Base-by-base conservation (phyloP, 441 rosid genomes). In the Pelargonium australe region DNA sequence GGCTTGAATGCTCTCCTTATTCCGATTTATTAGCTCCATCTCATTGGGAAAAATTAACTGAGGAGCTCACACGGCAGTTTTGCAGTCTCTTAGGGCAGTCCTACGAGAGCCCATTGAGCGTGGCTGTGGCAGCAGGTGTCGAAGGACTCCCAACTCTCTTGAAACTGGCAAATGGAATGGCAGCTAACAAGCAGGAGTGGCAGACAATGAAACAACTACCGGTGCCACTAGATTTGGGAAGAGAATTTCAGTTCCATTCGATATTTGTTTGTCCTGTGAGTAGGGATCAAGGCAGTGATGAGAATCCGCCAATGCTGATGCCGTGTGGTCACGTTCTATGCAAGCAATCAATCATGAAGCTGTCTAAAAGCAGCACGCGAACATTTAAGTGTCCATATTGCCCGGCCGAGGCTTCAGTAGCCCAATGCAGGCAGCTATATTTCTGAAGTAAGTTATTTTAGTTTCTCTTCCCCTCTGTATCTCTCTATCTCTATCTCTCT, bases 271-370 rank as follows among this genome's bases (percentile, higher is more conserved):
- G 92, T 68, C 88, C 92, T 0, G 85, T 87, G 23, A 84, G 84
- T 5, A 87, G 82, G 84, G 90, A 87, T 63, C 80, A 82, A 73
- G 82, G 89, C 20, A 80, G 80, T 1, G 81, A 84, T 6, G 88
- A 83, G 0, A 87, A 87, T 68, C 92, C 90, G 0, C 86, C 89
- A 3, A 84, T 79, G 87, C 66, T 85, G 84, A 76, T 85, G 83
- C 57, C 83, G 2, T 85, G 92, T 10, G 81, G 84, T 19, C 92
- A 87, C 53, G 92, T 85, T 20, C 83, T 85, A 49, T 82, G 87
- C 83, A 80, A 78, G 77, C 77, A 85, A 68, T 80, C 92, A 2
- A 76, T 85, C 68, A 76, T 69, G 67, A 84, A 73, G 79, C 82
- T 87, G 77, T 75, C 84, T n/a, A 83, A 83, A 81, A 82, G 76